phyloP scores from a whole-genome alignment of 257 asterid species.

The Rauvolfia tetraphylla region DNA sequence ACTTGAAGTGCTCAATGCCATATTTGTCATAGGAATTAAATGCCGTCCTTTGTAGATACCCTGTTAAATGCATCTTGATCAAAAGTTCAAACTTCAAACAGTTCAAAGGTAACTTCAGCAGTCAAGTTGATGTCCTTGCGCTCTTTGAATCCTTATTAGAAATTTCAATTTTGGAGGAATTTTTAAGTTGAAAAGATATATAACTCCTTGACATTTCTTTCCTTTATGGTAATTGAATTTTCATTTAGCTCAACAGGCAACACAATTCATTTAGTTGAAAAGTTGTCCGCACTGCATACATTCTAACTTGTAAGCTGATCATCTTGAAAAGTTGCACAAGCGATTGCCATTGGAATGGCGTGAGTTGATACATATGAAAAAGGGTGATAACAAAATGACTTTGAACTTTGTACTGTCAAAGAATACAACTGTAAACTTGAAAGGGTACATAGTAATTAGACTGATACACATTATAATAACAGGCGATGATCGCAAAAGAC shows the following conservation, averaged over 20 bases:
- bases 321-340: neutral
- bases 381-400: neutral
- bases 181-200: neutral
- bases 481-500: neutral
- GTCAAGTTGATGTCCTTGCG: neutral
- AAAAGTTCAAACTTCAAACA: neutral
- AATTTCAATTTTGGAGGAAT: too few species aligned
- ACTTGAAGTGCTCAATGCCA: neutral
- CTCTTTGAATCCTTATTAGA: neutral
- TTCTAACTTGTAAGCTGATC: too few species aligned
- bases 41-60: neutral
- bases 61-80: slow-evolving; percentile 1
- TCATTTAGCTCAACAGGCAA: neutral
- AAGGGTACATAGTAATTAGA: too few species aligned
- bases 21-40: neutral
- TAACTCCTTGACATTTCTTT: neutral
- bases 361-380: neutral
- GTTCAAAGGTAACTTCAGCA: neutral
- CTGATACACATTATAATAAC: too few species aligned
- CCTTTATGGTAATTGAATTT: neutral
- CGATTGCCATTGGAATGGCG: neutral
- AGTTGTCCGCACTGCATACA: neutral
- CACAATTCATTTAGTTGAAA: neutral
- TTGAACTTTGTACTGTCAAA: neutral
- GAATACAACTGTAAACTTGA: neutral